Evolutionary conservation across 176 grass and related monocot genomes (phyloP).

Genomic region (Avena insularis): DNA sequence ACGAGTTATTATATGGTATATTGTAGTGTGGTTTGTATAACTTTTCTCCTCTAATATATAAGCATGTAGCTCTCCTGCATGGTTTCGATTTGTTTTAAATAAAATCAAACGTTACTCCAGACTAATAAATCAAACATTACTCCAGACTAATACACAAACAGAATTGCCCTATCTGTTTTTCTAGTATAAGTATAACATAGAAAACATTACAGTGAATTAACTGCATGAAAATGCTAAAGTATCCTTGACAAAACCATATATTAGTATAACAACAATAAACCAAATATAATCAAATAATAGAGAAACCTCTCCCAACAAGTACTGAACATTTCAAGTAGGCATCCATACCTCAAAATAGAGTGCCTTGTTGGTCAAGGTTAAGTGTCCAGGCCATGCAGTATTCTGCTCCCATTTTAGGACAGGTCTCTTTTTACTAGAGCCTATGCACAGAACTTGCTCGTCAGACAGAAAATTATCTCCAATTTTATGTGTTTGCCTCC

Average conservation of each 20-base stretch:
- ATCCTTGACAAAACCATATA: background rate
- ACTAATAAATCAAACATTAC: background rate
- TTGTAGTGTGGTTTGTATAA: background rate
- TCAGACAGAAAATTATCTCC: conserved; percentile 63
- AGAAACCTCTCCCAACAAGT: conserved; percentile 27
- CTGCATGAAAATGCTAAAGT: conserved; percentile 11
- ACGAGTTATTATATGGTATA: background rate
- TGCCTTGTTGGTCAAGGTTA: conserved; percentile 87
- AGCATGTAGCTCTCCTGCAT: background rate
- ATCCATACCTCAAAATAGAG: conserved; percentile 93
- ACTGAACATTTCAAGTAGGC: conserved; percentile 25
- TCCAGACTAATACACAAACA: too few species aligned
- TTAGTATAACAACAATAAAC: conserved; percentile 25
- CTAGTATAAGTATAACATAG: background rate
- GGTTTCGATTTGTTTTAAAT: background rate
- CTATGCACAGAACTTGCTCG: conserved; percentile 91
- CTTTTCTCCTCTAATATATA: conserved; percentile 12
- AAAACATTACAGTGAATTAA: conserved; percentile 27
- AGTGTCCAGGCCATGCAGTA: conserved; percentile 89
- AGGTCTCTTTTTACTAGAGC: conserved; percentile 90
- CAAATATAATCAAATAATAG: conserved; percentile 5
- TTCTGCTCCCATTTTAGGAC: conserved; percentile 99
- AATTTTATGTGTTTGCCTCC: conserved; percentile 75
- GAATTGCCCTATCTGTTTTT: background rate
- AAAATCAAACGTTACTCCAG: background rate